These are phyloP conservation scores for Vicia faba DNA, from an alignment of 306 rosid genomes.

Conservation along the genomic window DNA sequence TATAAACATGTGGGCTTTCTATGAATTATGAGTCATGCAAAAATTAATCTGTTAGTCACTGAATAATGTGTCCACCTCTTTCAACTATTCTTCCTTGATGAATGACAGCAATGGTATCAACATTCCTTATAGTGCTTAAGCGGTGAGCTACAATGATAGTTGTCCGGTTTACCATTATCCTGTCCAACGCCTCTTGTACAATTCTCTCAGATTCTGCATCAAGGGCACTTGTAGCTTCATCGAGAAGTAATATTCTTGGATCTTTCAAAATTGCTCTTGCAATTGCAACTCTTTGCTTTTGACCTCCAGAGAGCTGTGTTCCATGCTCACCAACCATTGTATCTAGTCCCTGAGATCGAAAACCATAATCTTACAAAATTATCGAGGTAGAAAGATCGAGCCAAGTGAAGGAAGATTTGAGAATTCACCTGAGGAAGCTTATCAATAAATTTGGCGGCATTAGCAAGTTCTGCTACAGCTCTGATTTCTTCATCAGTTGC, in stretches of 20 bases:
- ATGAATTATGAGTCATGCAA: not conserved
- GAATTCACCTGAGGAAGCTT: constrained; percentile 43
- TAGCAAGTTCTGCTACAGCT: constrained; percentile 41
- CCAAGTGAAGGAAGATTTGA: constrained; percentile 14
- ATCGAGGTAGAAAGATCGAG: not conserved
- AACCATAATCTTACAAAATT: not conserved
- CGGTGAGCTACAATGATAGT: constrained; percentile 79
- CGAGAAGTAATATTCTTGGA: constrained; percentile 69
- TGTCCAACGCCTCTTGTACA: constrained; percentile 71
- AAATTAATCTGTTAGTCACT: not conserved
- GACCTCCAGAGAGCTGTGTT: constrained; percentile 73
- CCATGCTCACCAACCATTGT: constrained; percentile 81
- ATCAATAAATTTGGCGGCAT: constrained; percentile 43
- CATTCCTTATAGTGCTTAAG: constrained; percentile 62
- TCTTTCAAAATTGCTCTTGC: constrained; percentile 78
- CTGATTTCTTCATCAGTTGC: constrained; percentile 56
- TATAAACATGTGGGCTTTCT: not conserved
- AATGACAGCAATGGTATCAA: constrained; percentile 61
- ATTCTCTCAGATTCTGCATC: constrained; percentile 72
- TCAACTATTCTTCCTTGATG: constrained; percentile 68
- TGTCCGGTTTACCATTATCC: constrained; percentile 63
- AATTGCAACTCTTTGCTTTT: constrained; percentile 67
- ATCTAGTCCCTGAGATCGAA: constrained; percentile 52
- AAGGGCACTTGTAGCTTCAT: constrained; percentile 65
- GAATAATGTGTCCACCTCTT: constrained; percentile 47